Evolutionary conservation across 164 flowering plant genomes (phyloP), one percentile per base, ranked within the genome.

Genomic region (Houttuynia cordata): DNA sequence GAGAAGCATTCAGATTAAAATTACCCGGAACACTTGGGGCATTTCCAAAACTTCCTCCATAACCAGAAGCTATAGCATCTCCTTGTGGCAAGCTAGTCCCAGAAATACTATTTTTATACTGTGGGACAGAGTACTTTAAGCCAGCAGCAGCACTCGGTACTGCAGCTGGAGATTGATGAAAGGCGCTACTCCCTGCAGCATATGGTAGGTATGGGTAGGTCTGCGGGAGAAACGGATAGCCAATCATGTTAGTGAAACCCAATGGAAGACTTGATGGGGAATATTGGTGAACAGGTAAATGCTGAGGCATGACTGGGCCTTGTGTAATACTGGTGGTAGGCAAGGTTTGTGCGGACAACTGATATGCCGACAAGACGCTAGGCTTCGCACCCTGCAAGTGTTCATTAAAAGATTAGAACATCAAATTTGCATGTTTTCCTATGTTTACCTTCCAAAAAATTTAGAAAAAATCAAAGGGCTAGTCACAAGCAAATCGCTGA

Each of bases 141-240:
- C 75, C 75, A 7, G 64, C 73, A 7, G 64, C 73, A 22, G 64
- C 64, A 64, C 66, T 58, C 37, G 69, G 71, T 24, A 82, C 76
- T 37, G 97, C 88, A 50, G 89, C 88, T 42, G 91, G 73, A 57
- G 96, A 82, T 66, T 90, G 99, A 75, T 81, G 97, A 65, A 86
- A 88, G 5, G 83, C 67, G 64, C 74, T 94, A 71, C 80, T 93
- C 51, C 89, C 95, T 39, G 88, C 82, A 59, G 85, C 93, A 55
- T 90, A 80, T 13, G 99, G 96, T 79, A 90, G 64, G 58, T 93
- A 90, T 22, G 88, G 56, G 66, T 87, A 90, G 76, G 81, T 90
- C 78, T 81, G 98, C 30, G 91, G 87, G 63, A 84, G 60, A 70
- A 78, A 83, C 18, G 94, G 88, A 65, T 84, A 89, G 56, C 92